Conservation (phyloP, 2,329 filamentous ascomycete species). For the Colletotrichum shisoi region DNA sequence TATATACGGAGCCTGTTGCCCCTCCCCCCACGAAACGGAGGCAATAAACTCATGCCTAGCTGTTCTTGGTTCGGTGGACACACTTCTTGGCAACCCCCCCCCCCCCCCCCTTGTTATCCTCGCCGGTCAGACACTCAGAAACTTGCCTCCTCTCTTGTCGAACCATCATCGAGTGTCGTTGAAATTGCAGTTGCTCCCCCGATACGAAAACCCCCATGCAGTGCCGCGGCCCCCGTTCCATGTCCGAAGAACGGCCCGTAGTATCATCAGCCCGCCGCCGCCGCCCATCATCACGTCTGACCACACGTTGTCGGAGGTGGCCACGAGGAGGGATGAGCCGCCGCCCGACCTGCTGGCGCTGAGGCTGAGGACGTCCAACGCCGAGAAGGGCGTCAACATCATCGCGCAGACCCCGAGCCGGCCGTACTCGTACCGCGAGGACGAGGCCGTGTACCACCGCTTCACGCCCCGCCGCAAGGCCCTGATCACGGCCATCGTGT, state of each 20-base stretch:
- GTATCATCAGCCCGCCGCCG: not conserved
- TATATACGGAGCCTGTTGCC: constrained; percentile 18
- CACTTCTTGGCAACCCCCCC: constrained; percentile 10
- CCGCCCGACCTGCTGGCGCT: constrained; percentile 25
- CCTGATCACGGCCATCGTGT: constrained; percentile 42
- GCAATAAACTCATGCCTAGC: not conserved
- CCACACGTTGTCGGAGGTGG: constrained; percentile 27
- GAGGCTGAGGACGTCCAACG: constrained; percentile 30
- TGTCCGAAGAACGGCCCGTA: constrained; percentile 5
- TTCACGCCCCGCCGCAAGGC: constrained; percentile 42
- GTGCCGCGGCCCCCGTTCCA: not conserved
- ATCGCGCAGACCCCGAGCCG: constrained; percentile 32
- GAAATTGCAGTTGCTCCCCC: constrained; percentile 7
- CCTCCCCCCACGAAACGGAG: not conserved
- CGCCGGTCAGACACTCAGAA: not conserved
- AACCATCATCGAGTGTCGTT: constrained; percentile 14
- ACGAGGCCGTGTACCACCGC: constrained; percentile 40
- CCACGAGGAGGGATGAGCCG: constrained; percentile 26
- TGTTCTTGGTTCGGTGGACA: constrained; percentile 12
- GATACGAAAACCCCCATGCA: constrained; percentile 19
- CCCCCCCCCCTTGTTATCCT: not conserved
- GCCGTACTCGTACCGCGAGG: constrained; percentile 34
- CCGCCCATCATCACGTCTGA: constrained; percentile 24
- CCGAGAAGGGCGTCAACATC: constrained; percentile 37
- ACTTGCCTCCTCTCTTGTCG: not conserved